These are phyloP conservation scores for Salicornia ramosissima DNA, from an alignment of 148 eudicot species.

Conservation along the genomic window DNA sequence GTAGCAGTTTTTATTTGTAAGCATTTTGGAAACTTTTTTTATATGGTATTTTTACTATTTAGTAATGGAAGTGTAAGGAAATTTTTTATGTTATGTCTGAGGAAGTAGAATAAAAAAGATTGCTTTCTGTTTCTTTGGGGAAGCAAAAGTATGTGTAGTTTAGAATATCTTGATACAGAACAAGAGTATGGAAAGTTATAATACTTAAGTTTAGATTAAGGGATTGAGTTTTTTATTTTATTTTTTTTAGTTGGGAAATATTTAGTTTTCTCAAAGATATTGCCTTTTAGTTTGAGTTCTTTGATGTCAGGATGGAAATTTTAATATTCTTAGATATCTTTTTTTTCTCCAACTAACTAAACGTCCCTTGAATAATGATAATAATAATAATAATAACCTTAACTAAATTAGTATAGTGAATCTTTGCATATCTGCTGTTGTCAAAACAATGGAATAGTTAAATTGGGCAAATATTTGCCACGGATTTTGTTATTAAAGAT, in stretches of 20 bases:
- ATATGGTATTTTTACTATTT: background rate
- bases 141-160: background rate
- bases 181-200: background rate
- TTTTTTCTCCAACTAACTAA: too few relatives aligned
- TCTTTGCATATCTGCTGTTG: too few relatives aligned
- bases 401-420: too few relatives aligned
- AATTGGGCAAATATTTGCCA: too few relatives aligned
- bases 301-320: background rate
- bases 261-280: background rate
- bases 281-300: background rate
- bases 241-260: too few relatives aligned
- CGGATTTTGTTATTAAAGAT: too few relatives aligned
- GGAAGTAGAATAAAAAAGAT: conserved; percentile 9
- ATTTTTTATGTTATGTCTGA: too few relatives aligned
- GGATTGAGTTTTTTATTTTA: too few relatives aligned
- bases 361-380: too few relatives aligned
- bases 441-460: too few relatives aligned
- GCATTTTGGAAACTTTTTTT: background rate
- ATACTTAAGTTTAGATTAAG: too few relatives aligned
- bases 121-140: background rate
- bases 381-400: too few relatives aligned
- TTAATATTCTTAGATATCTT: background rate
- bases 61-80: background rate
- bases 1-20: background rate
- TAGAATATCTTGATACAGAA: background rate